Conservation (phyloP, 345 rosid genomes). For the Melaleuca alternifolia region DNA sequence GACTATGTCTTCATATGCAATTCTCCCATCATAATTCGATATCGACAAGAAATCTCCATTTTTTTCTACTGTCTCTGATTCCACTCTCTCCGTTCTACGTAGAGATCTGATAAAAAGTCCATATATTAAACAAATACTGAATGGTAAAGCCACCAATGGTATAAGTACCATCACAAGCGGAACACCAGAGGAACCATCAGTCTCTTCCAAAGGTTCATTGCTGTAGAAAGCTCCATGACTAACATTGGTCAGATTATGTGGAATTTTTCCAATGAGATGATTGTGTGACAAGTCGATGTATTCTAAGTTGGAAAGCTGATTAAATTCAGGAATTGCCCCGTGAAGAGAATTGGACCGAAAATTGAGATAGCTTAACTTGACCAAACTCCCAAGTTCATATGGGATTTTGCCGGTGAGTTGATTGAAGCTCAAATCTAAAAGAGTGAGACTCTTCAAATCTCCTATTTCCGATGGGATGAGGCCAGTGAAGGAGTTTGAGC, state of each 20-base stretch:
- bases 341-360: background rate
- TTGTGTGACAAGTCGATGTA: background rate
- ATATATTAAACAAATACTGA: background rate
- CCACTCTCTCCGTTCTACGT: background rate
- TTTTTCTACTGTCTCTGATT: background rate
- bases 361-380: background rate
- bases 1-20: constrained; percentile 8
- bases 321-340: background rate
- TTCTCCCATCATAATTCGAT: constrained; percentile 12
- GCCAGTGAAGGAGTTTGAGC: no score
- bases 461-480: background rate
- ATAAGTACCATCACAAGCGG: background rate
- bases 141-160: background rate
- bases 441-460: background rate
- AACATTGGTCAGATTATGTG: background rate
- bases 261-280: background rate
- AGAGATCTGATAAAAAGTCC: background rate
- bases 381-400: background rate
- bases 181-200: background rate
- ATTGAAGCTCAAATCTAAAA: background rate
- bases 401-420: background rate
- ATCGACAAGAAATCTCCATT: background rate
- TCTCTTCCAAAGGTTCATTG: background rate
- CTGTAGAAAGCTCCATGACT: rapidly evolving
- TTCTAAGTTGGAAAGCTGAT: background rate